Percentiles rank a stretch among this genome's conserved stretches.
Conservation (phyloP, 1,284 basidiomycete species). For the Rhodotorula sp. region DNA sequence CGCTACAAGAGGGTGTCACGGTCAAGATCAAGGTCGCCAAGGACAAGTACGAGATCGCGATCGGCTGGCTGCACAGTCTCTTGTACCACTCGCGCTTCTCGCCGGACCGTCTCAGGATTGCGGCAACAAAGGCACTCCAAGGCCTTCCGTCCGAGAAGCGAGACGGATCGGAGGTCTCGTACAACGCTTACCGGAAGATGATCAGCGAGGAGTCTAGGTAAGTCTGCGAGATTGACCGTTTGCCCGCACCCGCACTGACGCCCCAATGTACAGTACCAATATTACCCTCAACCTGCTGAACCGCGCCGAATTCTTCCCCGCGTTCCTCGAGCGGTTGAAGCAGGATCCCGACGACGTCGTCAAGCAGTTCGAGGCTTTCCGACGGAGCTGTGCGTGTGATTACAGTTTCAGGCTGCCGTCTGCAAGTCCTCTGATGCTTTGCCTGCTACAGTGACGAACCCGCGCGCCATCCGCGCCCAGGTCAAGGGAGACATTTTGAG, state of each 20-base stretch:
- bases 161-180: constrained; percentile 76
- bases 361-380: constrained; percentile 68
- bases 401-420: too few relatives aligned
- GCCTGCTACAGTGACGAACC: constrained; percentile 63
- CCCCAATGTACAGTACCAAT: constrained; percentile 60
- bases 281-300: constrained; percentile 69
- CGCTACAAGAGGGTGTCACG: constrained; percentile 72
- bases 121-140: constrained; percentile 84
- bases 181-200: constrained; percentile 67
- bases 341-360: constrained; percentile 71
- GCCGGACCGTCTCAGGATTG: constrained; percentile 79
- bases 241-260: too few relatives aligned
- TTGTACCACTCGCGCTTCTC: constrained; percentile 79
- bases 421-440: neutral
- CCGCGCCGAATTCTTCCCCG: constrained; percentile 76
- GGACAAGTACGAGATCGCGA: constrained; percentile 72
- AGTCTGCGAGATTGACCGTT: neutral
- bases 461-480: constrained; percentile 77
- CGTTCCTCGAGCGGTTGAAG: constrained; percentile 69
- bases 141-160: constrained; percentile 91
- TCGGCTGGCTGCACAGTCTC: constrained; percentile 86
- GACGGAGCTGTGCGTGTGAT: constrained; percentile 61
- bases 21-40: constrained; percentile 82
- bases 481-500: constrained; percentile 79
- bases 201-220: constrained; percentile 52